phyloP scores from a whole-genome alignment of 805 yeast genomes.

The Spathaspora boniae region DNA sequence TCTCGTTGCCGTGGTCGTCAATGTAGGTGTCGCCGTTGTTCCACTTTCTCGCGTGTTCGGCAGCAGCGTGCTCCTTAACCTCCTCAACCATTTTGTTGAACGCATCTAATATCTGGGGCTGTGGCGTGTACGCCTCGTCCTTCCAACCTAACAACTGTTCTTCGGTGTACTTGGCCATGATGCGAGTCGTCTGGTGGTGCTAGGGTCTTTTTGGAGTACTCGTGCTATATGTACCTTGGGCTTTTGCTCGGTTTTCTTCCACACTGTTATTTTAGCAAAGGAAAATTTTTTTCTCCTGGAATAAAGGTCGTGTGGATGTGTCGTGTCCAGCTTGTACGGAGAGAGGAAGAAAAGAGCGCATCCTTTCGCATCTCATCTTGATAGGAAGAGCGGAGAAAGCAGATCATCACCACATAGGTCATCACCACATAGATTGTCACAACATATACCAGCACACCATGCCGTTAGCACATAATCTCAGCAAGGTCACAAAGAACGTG shows the following conservation, averaged over 20 bases:
- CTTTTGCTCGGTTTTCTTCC: too few species aligned
- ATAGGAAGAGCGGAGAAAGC: too few species aligned
- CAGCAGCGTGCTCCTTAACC: slow-evolving; percentile 47
- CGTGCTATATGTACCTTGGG: too few species aligned
- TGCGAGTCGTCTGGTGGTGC: neutral
- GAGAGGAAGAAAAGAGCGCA: too few species aligned
- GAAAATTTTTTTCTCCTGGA: too few species aligned
- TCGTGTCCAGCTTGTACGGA: too few species aligned
- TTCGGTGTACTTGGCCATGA: slow-evolving; percentile 62
- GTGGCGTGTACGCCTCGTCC: slow-evolving; percentile 56
- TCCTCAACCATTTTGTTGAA: slow-evolving; percentile 65
- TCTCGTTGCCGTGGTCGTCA: slow-evolving; percentile 43
- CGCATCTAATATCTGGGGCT: slow-evolving; percentile 59
- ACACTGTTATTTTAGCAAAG: too few species aligned
- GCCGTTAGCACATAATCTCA: slow-evolving; percentile 68
- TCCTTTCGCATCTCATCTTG: too few species aligned
- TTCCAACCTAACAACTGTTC: slow-evolving; percentile 62
- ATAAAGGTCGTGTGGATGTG: too few species aligned
- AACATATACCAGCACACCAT: slow-evolving; percentile 23
- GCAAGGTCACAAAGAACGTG: slow-evolving; percentile 61
- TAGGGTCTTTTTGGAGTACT: too few species aligned
- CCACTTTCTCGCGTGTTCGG: slow-evolving; percentile 2
- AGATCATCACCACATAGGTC: slow-evolving; percentile 1
- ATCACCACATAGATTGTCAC: slow-evolving; percentile 1
- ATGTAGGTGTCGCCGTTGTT: slow-evolving; percentile 42